Conservation (phyloP, 305 asterid genomes). For the Coffea humblotiana region DNA sequence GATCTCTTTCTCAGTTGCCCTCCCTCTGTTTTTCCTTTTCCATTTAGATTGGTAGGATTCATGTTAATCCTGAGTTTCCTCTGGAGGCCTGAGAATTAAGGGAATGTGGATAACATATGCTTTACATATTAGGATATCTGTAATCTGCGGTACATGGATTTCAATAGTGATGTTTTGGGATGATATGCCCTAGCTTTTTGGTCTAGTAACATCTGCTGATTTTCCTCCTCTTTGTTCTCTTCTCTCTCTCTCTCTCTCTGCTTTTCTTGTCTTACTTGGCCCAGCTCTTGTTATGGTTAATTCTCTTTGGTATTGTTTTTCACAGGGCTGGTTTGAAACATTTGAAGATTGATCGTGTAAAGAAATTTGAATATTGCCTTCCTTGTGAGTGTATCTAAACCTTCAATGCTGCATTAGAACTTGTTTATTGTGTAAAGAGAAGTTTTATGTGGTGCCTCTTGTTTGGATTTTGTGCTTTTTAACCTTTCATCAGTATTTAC, state of each 20-base stretch:
- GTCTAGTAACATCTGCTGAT: neutral
- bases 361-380: slow-evolving; percentile 87
- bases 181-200: neutral
- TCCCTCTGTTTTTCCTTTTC: neutral
- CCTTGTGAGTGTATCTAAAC: slow-evolving; percentile 64
- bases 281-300: slow-evolving; percentile 9
- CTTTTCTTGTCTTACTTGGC: neutral
- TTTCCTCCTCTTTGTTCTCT: neutral
- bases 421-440: neutral
- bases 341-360: slow-evolving; percentile 75
- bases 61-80: neutral
- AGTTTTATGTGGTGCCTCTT: neutral
- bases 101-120: neutral
- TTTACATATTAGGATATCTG: neutral
- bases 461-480: neutral
- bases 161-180: neutral
- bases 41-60: neutral
- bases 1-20: too few relatives aligned
- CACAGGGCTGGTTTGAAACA: slow-evolving; percentile 88
- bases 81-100: neutral
- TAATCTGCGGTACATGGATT: neutral
- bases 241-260: neutral
- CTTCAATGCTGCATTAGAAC: slow-evolving; percentile 9
- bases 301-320: slow-evolving; percentile 18
- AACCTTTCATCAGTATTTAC: neutral